Conservation (phyloP, 2,329 filamentous ascomycete genomes). For the Talaromyces albobiverticillius region DNA sequence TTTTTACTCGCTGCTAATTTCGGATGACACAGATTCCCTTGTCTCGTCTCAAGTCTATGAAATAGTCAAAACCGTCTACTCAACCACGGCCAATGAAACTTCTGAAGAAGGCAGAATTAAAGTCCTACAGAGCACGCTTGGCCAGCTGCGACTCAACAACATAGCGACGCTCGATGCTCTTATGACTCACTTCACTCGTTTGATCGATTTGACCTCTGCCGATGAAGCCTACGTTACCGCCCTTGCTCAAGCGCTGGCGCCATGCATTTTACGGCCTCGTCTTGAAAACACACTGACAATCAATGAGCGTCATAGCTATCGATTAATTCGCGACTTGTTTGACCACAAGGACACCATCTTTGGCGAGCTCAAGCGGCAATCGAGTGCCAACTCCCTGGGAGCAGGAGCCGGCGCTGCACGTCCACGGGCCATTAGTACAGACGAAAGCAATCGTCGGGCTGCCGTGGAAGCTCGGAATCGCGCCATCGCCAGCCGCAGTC, state of each 20-base stretch:
- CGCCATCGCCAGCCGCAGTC: conserved; percentile 68
- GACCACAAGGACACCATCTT: conserved; percentile 94
- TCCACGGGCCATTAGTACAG: conserved; percentile 84
- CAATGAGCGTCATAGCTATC: conserved; percentile 90
- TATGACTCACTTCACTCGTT: conserved; percentile 94
- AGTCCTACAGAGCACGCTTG: conserved; percentile 91
- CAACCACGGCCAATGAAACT: conserved; percentile 71
- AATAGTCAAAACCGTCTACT: conserved; percentile 96
- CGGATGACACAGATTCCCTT: conserved; percentile 69
- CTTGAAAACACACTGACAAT: conserved; percentile 86
- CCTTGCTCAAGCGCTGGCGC: conserved; percentile 72
- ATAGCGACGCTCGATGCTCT: conserved; percentile 98
- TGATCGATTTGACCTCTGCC: conserved; percentile 94
- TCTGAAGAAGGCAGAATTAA: conserved; percentile 78
- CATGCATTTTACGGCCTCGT: conserved; percentile 84
- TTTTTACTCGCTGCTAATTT: conserved; percentile 6
- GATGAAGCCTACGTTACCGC: conserved; percentile 79
- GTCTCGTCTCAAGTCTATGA: conserved; percentile 98
- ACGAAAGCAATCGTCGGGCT: conserved; percentile 91
- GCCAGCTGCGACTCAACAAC: conserved; percentile 90
- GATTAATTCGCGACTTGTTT: conserved; percentile 87
- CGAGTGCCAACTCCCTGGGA: conserved; percentile 43
- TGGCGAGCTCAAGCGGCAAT: conserved; percentile 81
- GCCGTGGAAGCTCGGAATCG: conserved; percentile 92
- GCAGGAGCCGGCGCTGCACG: conserved; percentile 55